Conservation (phyloP, 495 filamentous ascomycete genomes). For the Lophiostoma macrostomum region DNA sequence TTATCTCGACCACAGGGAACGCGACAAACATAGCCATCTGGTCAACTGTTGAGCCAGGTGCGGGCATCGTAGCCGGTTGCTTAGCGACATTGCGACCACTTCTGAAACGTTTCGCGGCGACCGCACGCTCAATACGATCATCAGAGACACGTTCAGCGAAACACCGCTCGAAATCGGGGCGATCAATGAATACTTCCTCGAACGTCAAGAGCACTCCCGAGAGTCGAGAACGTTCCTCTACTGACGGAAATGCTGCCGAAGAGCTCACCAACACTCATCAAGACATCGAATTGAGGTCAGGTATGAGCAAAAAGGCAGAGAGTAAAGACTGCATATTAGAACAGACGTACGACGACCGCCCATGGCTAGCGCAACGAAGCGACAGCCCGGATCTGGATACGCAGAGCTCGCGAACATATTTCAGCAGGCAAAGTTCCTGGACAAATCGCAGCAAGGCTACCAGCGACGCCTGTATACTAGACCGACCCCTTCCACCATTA, state of each 20-base stretch:
- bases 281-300: slow-evolving; percentile 1
- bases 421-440: background rate
- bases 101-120: slow-evolving; percentile 19
- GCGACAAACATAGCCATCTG: slow-evolving; percentile 35
- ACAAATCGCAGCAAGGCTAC: background rate
- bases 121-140: slow-evolving; percentile 14
- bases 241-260: background rate
- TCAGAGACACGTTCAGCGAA: background rate
- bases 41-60: slow-evolving; percentile 38
- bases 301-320: background rate
- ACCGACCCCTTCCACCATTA: background rate
- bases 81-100: slow-evolving; percentile 37
- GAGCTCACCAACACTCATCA: background rate
- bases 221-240: background rate
- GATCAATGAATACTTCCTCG: slow-evolving; percentile 1
- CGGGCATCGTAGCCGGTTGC: slow-evolving; percentile 37
- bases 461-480: background rate
- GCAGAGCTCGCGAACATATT: background rate
- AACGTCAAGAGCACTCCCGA: background rate
- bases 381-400: background rate
- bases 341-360: background rate
- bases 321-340: background rate
- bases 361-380: background rate
- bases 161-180: background rate
- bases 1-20: too few relatives aligned